These are phyloP conservation scores for Erythrophleum fordii DNA, from an alignment of 306 rosid genomes.

Conservation along the genomic window DNA sequence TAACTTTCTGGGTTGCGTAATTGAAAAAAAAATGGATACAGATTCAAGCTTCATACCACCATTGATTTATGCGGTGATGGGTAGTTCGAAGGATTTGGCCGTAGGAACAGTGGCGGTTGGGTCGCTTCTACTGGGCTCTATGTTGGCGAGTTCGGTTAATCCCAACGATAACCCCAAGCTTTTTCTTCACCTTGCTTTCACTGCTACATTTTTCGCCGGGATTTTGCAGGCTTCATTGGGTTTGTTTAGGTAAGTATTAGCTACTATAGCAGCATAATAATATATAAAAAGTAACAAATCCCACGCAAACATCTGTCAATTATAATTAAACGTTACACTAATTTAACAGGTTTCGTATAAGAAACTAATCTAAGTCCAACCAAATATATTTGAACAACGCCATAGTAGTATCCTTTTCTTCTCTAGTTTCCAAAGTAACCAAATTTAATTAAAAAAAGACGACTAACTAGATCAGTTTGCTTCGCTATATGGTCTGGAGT, in stretches of 20 bases:
- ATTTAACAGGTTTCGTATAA: background rate
- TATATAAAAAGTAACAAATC: background rate
- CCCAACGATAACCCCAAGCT: conserved; percentile 60
- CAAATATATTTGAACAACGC: background rate
- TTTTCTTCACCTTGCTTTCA: conserved; percentile 88
- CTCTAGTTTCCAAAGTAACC: background rate
- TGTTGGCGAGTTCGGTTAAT: conserved; percentile 44
- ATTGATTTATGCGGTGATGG: conserved; percentile 57
- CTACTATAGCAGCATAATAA: no score
- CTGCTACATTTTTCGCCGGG: conserved; percentile 90
- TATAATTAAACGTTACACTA: background rate
- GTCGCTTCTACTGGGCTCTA: conserved; percentile 52
- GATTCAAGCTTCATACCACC: conserved; percentile 63
- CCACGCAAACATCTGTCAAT: background rate
- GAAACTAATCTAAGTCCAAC: conserved; percentile 3
- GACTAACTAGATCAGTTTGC: background rate
- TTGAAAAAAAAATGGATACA: conserved; percentile 20
- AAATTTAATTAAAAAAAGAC: background rate
- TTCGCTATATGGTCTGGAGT: background rate
- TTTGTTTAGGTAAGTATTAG: conserved; percentile 59
- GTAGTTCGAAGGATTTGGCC: conserved; percentile 60
- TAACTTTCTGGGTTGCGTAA: background rate
- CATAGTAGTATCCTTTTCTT: background rate
- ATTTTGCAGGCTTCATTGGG: conserved; percentile 81
- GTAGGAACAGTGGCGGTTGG: conserved; percentile 62